These are phyloP conservation scores for Lanmaoa rubissima DNA, from an alignment of 768 basidiomycete species.

Conservation along the genomic window DNA sequence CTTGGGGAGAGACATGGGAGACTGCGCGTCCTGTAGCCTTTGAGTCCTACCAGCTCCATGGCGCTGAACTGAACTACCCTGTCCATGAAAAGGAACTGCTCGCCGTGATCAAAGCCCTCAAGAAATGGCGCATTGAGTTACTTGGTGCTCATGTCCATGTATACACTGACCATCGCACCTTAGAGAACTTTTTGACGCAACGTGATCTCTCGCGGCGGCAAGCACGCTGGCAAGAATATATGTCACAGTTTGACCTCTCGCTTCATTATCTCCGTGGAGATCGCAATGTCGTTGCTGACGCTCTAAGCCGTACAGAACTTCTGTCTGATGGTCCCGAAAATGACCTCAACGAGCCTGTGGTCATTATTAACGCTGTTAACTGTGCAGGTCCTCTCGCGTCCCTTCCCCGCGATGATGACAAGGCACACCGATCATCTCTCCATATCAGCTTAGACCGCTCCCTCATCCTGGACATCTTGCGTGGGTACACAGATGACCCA, in stretches of 20 bases:
- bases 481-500: too few relatives aligned
- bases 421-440: too few relatives aligned
- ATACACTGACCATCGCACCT: constrained; percentile 31
- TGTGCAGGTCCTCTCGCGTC: too few relatives aligned
- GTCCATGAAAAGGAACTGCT: constrained; percentile 33
- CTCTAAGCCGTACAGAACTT: too few relatives aligned
- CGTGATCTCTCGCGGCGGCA: constrained; percentile 8
- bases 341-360: too few relatives aligned
- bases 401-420: too few relatives aligned
- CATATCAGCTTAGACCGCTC: too few relatives aligned
- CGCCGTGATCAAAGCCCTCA: constrained; percentile 7
- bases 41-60: too few relatives aligned
- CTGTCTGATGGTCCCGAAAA: neutral
- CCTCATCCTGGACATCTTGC: too few relatives aligned
- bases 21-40: too few relatives aligned
- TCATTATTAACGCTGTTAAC: too few relatives aligned
- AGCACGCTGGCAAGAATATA: constrained; percentile 38
- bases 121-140: constrained; percentile 27
- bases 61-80: constrained; percentile 26
- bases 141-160: constrained; percentile 2
- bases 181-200: constrained; percentile 9
- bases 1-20: too few relatives aligned
- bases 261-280: constrained; percentile 25
- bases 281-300: constrained; percentile 7
- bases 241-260: constrained; percentile 35